phyloP scores from a whole-genome alignment of 1,284 basidiomycete species.

The Pseudozyma thailandica region DNA sequence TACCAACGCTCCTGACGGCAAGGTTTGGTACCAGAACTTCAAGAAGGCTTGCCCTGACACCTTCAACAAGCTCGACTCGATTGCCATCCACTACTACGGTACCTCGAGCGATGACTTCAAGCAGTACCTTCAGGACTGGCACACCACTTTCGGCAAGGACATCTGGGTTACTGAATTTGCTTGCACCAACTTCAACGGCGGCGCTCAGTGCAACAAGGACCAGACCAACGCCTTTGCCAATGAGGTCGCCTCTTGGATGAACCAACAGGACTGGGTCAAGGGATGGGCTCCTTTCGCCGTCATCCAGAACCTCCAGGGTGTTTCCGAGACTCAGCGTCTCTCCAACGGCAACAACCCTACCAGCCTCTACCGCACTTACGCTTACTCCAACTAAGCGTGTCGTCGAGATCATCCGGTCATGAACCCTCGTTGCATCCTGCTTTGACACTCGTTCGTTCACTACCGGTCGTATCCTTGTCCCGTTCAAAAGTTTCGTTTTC shows the following conservation, averaged over 20 bases:
- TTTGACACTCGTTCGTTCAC: background rate
- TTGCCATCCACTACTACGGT: conserved; percentile 63
- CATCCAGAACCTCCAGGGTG: conserved; percentile 58
- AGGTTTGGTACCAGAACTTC: conserved; percentile 57
- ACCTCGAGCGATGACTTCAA: conserved; percentile 48
- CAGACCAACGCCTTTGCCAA: conserved; percentile 70
- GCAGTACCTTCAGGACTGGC: conserved; percentile 53
- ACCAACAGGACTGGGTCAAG: conserved; percentile 54
- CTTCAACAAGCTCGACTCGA: conserved; percentile 54
- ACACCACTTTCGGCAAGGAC: conserved; percentile 47
- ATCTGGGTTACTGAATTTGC: conserved; percentile 63
- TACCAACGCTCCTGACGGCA: conserved; percentile 52
- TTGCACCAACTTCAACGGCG: conserved; percentile 66
- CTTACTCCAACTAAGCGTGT: conserved; percentile 17
- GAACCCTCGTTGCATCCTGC: background rate
- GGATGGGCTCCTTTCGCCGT: conserved; percentile 60
- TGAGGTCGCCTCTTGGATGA: conserved; percentile 67
- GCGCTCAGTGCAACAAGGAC: conserved; percentile 67
- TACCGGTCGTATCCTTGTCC: background rate
- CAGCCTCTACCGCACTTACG: conserved; percentile 41
- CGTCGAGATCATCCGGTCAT: background rate
- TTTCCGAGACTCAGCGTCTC: conserved; percentile 46
- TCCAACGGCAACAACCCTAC: conserved; percentile 46
- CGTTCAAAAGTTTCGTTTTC: background rate
- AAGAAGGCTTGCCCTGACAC: conserved; percentile 40